Percentiles rank a stretch among this genome's conserved stretches.
These are phyloP conservation scores for Xylariaceae sp. DNA, from an alignment of 2,329 filamentous ascomycete species.

Conservation along the genomic window DNA sequence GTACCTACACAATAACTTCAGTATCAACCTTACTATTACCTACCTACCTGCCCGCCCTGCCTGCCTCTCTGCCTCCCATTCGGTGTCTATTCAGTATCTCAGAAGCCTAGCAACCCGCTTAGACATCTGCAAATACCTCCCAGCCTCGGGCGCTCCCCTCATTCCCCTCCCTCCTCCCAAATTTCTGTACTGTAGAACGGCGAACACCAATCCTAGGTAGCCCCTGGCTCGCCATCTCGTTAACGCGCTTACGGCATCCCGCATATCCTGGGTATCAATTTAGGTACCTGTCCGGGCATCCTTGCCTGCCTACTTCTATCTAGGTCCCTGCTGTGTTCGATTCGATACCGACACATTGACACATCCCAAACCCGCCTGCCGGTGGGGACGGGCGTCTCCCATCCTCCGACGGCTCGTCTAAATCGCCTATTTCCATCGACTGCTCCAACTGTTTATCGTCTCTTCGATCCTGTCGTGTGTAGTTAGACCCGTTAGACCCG, in stretches of 20 bases:
- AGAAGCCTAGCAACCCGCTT: too few relatives aligned
- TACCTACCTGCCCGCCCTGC: too few relatives aligned
- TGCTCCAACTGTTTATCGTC: slow-evolving; percentile 1
- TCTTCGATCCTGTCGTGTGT: slow-evolving; percentile 5
- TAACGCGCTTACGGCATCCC: not conserved
- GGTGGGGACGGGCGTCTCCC: slow-evolving; percentile 1
- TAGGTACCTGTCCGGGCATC: not conserved
- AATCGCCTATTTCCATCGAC: not conserved
- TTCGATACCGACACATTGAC: not conserved
- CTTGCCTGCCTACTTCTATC: not conserved
- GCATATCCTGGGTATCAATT: not conserved
- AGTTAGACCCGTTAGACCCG: slow-evolving; percentile 3
- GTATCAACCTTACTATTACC: not conserved
- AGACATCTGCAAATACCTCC: not conserved
- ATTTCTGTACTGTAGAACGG: not conserved
- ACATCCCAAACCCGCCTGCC: slow-evolving; percentile 8
- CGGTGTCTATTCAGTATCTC: not conserved
- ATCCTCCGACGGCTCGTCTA: slow-evolving; percentile 4
- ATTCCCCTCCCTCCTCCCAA: not conserved
- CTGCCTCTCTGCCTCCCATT: not conserved
- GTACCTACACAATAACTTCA: too few relatives aligned
- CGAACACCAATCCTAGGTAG: not conserved
- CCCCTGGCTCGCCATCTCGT: not conserved
- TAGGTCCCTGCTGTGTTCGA: not conserved
- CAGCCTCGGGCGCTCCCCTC: not conserved